phyloP scores from a whole-genome alignment of 768 basidiomycete genomes.

The Infundibulicybe gibba region DNA sequence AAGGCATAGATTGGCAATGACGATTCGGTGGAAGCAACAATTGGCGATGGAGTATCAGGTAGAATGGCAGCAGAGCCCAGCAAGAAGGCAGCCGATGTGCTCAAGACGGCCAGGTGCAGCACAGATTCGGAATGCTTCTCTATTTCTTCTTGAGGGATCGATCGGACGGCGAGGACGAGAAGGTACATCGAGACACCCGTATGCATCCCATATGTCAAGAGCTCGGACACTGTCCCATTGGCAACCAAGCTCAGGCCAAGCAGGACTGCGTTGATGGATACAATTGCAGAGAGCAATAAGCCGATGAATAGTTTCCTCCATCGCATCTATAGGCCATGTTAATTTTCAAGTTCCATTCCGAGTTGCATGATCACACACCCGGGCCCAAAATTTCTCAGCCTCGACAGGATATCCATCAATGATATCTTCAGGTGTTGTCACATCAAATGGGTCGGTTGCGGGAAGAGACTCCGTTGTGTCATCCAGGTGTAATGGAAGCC shows the following conservation, averaged over 20 bases:
- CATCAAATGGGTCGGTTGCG: constrained; percentile 59
- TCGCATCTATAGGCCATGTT: constrained; percentile 41
- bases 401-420: constrained; percentile 66
- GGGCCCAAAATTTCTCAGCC: constrained; percentile 56
- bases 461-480: constrained; percentile 15
- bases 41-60: constrained; percentile 39
- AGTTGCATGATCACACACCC: constrained; percentile 27
- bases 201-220: constrained; percentile 40
- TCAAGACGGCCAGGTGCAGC: constrained; percentile 58
- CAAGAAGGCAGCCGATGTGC: constrained; percentile 41
- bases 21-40: constrained; percentile 18
- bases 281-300: constrained; percentile 38
- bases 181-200: constrained; percentile 57
- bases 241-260: constrained; percentile 50
- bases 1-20: constrained; percentile 25
- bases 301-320: constrained; percentile 53
- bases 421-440: constrained; percentile 64
- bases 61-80: constrained; percentile 51
- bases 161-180: constrained; percentile 44
- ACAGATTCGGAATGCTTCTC: constrained; percentile 45
- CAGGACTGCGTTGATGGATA: constrained; percentile 47
- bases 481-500: constrained; percentile 34
- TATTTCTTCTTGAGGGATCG: constrained; percentile 42
- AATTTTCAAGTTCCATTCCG: background rate
- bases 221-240: constrained; percentile 21